Conservation (phyloP, 805 yeast species). For the Millerozyma miso region DNA sequence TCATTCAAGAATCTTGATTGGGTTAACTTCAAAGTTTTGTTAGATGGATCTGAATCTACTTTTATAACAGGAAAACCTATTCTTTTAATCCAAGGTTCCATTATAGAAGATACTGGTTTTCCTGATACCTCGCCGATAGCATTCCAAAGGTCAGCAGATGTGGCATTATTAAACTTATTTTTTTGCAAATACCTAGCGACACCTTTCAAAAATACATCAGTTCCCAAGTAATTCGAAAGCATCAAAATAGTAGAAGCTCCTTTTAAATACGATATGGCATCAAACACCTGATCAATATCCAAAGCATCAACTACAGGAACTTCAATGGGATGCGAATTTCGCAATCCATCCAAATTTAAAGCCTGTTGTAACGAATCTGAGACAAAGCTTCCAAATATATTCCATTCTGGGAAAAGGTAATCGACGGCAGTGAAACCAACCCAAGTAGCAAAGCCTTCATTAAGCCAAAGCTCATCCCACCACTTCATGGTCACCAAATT, state of each 20-base stretch:
- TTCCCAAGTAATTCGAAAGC: conserved; percentile 70
- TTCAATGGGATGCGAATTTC: conserved; percentile 75
- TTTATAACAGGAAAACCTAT: conserved; percentile 70
- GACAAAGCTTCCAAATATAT: conserved; percentile 57
- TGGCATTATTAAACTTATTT: conserved; percentile 66
- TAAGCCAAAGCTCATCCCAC: conserved; percentile 92
- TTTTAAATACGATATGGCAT: conserved; percentile 74
- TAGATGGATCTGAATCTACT: conserved; percentile 35
- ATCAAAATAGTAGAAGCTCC: conserved; percentile 77
- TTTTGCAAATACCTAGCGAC: conserved; percentile 63
- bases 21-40: conserved; percentile 32
- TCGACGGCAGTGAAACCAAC: conserved; percentile 71
- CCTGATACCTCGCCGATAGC: conserved; percentile 62
- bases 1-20: conserved; percentile 62
- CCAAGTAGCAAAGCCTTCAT: conserved; percentile 90
- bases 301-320: conserved; percentile 76
- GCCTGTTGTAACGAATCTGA: conserved; percentile 50
- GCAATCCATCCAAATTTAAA: conserved; percentile 50
- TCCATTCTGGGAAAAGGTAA: conserved; percentile 75
- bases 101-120: conserved; percentile 51
- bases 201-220: conserved; percentile 65
- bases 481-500: conserved; percentile 86
- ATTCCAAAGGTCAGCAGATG: conserved; percentile 69
- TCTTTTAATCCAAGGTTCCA: conserved; percentile 69
- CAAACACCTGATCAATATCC: conserved; percentile 80